Percentiles rank a stretch among this genome's conserved stretches.
Conservation (phyloP, 257 asterid genomes). For the Capsicum rhomboideum region DNA sequence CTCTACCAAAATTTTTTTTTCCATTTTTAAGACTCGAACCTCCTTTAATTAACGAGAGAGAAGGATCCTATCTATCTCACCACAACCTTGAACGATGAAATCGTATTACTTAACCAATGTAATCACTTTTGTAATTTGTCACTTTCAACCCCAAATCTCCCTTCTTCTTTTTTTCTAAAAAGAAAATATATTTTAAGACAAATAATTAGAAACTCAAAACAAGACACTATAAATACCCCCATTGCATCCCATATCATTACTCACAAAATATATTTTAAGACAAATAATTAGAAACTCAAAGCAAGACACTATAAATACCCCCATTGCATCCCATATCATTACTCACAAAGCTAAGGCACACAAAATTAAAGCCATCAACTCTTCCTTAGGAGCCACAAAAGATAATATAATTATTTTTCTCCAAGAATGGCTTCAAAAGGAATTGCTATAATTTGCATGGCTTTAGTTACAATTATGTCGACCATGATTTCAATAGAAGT, state of each 20-base stretch:
- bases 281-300: background rate
- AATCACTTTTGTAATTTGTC: background rate
- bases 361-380: background rate
- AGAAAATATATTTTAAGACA: background rate
- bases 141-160: background rate
- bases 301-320: background rate
- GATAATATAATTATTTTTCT: background rate
- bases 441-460: background rate
- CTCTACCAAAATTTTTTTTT: background rate
- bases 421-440: slow-evolving; percentile 38
- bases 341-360: background rate
- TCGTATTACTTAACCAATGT: background rate
- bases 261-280: background rate
- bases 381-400: background rate
- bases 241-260: background rate
- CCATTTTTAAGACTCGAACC: rapidly evolving
- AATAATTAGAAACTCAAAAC: background rate
- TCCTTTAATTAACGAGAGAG: background rate
- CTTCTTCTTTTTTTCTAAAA: background rate
- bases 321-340: background rate
- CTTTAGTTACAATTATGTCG: background rate
- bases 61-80: background rate
- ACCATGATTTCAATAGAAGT: slow-evolving; percentile 6
- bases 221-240: background rate
- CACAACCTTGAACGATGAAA: background rate